A percentile compares a stretch with the other conserved stretches of the same genome.
Evolutionary conservation across 164 flowering plant species (phyloP).

Genomic region (Vitis riparia): DNA sequence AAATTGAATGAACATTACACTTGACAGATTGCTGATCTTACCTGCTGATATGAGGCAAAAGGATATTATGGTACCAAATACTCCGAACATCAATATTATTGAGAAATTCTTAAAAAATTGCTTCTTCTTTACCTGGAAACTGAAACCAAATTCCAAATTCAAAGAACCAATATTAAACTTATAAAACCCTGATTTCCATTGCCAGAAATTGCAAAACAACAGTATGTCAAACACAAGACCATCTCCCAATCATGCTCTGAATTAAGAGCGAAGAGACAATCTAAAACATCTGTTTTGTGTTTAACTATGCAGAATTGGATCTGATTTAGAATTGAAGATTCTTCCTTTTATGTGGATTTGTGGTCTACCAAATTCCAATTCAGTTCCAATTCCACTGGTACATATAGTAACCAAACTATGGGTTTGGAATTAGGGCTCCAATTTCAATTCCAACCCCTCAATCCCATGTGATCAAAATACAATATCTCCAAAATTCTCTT

Average conservation of each 20-base stretch:
- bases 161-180: background rate
- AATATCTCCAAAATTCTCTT: background rate
- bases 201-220: background rate
- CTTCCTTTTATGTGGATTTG: too few species aligned
- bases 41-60: slow-evolving; percentile 57
- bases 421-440: too few species aligned
- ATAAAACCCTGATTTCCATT: too few species aligned
- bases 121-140: slow-evolving; percentile 72
- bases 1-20: background rate
- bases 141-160: slow-evolving; percentile 15
- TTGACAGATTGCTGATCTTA: slow-evolving; percentile 18
- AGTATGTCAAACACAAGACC: background rate
- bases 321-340: too few species aligned
- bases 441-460: too few species aligned
- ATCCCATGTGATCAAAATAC: background rate
- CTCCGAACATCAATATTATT: slow-evolving; percentile 53
- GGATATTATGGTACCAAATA: slow-evolving; percentile 50
- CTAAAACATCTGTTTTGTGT: background rate
- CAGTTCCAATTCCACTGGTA: too few species aligned
- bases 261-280: background rate
- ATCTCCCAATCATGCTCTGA: too few species aligned
- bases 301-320: too few species aligned
- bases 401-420: too few species aligned
- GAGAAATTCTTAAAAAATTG: slow-evolving; percentile 59
- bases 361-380: too few species aligned